A percentile compares a stretch with the other conserved stretches of the same genome.
phyloP scores from a whole-genome alignment of 2,329 filamentous ascomycete genomes.

The Diplodia seriata region DNA sequence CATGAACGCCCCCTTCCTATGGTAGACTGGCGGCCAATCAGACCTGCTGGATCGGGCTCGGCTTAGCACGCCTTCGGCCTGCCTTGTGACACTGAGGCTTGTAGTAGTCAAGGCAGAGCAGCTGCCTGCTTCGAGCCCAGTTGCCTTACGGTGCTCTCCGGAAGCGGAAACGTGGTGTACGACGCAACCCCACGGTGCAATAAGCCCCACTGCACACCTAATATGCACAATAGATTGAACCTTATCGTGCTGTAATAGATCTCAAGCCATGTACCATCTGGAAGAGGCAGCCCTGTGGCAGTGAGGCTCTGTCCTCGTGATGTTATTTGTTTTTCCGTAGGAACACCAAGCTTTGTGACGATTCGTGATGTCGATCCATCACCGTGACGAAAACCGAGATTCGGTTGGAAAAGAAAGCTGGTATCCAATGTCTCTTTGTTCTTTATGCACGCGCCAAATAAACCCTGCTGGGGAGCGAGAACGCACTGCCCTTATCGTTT shows the following conservation, averaged over 20 bases:
- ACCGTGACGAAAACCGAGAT: neutral
- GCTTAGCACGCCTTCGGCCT: neutral
- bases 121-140: neutral
- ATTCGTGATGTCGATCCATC: neutral
- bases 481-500: neutral
- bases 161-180: neutral
- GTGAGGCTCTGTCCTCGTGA: neutral
- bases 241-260: neutral
- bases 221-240: neutral
- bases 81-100: neutral
- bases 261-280: neutral
- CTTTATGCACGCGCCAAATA: neutral
- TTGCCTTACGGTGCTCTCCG: neutral
- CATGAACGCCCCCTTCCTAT: neutral
- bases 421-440: neutral
- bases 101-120: neutral
- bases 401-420: neutral
- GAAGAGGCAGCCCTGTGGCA: neutral
- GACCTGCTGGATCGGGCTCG: neutral
- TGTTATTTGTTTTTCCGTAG: neutral
- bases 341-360: neutral
- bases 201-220: neutral
- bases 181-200: neutral
- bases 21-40: neutral
- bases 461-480: neutral